Percentiles rank a stretch among this genome's conserved stretches.
Evolutionary conservation across 148 eudicot genomes (phyloP).

Genomic region (Beta vulgaris): DNA sequence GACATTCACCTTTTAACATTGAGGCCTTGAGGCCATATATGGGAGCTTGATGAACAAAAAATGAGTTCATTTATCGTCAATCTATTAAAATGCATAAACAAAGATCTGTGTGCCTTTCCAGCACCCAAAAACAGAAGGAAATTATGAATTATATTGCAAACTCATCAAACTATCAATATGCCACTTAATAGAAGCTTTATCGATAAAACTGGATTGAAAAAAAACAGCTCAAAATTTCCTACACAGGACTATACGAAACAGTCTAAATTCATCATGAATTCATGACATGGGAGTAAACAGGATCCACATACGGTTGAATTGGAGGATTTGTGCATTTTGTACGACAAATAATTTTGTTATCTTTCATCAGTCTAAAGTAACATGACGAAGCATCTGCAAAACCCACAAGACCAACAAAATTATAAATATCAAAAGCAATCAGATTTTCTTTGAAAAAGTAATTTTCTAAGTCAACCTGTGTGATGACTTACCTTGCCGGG

Average conservation of each 20-base stretch:
- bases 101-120: not conserved
- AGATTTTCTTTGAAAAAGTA: not conserved
- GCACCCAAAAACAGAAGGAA: not conserved
- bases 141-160: not conserved
- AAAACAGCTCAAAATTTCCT: not conserved
- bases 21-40: not conserved
- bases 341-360: constrained; percentile 34
- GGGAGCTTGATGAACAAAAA: not conserved
- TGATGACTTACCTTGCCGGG: constrained; percentile 17
- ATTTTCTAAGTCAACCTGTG: not conserved
- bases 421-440: not conserved
- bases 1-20: not conserved
- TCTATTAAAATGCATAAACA: not conserved
- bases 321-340: constrained; percentile 38
- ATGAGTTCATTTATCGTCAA: not conserved
- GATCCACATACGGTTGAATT: constrained; percentile 29
- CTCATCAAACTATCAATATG: not conserved
- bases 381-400: constrained; percentile 27
- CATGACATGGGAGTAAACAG: not conserved
- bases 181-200: not conserved
- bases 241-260: not conserved
- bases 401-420: not conserved
- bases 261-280: not conserved
- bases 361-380: constrained; percentile 33
- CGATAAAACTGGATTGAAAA: not conserved